Base-by-base conservation (phyloP, 2,329 filamentous ascomycete genomes). In the Neonectria magnoliae region DNA sequence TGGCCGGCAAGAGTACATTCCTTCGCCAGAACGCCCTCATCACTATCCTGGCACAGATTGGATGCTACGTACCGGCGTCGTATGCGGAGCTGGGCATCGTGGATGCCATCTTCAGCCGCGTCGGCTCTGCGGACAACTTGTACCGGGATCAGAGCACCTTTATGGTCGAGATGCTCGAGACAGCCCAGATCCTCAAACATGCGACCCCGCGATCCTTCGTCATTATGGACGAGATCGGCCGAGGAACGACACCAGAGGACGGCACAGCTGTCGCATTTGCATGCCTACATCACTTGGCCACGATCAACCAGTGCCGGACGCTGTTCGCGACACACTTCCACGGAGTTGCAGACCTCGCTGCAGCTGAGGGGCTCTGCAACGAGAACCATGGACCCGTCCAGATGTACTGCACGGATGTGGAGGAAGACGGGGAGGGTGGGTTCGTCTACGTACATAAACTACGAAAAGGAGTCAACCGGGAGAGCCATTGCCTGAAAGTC, bases 81-180 rank as follows among this genome's bases (percentile, higher is more conserved):
- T 92, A 93, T 77, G 95, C 93, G 4, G 89, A 93, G 72, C 85
- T 99, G 27, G 94, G 95, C 1, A 84, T 99, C 47, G 94, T 98
- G n/a, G 96, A 99, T 80, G 93, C 95, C 73, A 91, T 99, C 58
- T 98, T 97, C 82, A 96, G 91, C 76, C 92, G 96, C 76, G 91
- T 97, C 22, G 96, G 96, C 2, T 97, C 94, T 1, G 96, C 95
- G 2, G 97, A 99, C 78, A 95, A 97, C 76, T 84, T 99, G n/a
- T 98, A 92, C 81, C 88, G 90, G 55, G 92, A 97, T 81, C 94
- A 98, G 79, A 97, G 93, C 57, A 99, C 97, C 0, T 99, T 99
- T 80, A 98, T 99, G 96, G 93, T 98, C 1, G 96, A 99, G 81
- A 99, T 99, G 96, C 86, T 98, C 2, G 96, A 99, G 80, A 97